Percentiles rank a stretch among this genome's conserved stretches.
These are phyloP conservation scores for Aquanectria penicillioides DNA, from an alignment of 2,329 filamentous ascomycete genomes.

Conservation along the genomic window DNA sequence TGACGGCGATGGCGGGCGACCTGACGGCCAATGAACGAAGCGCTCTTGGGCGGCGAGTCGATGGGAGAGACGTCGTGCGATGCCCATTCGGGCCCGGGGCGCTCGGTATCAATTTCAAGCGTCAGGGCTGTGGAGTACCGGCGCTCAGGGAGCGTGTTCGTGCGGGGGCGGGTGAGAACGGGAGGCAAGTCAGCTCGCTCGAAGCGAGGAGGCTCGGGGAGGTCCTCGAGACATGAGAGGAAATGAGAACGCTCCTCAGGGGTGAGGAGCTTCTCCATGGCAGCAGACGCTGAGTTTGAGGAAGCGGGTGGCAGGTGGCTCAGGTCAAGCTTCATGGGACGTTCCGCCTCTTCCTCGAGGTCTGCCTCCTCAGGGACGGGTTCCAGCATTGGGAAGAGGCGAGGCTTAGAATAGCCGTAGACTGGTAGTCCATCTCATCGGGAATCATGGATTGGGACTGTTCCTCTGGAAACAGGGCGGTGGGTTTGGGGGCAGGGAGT, in stretches of 20 bases:
- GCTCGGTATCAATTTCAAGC: conserved; percentile 34
- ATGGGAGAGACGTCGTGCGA: conserved; percentile 30
- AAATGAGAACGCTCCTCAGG: conserved; percentile 25
- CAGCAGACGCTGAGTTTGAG: conserved; percentile 26
- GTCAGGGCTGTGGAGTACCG: conserved; percentile 40
- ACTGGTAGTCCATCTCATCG: conserved; percentile 13
- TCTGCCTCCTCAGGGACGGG: conserved; percentile 35
- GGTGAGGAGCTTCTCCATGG: conserved; percentile 28
- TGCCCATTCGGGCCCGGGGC: conserved; percentile 25
- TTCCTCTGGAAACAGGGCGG: background rate
- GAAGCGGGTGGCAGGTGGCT: conserved; percentile 10
- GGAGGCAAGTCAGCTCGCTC: conserved; percentile 24
- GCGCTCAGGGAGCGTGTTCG: conserved; percentile 34
- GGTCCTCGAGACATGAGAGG: conserved; percentile 21
- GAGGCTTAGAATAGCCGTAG: conserved; percentile 9
- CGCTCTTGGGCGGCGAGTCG: conserved; percentile 35
- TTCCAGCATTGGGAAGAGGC: conserved; percentile 28
- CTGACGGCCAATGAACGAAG: conserved; percentile 18
- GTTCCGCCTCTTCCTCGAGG: conserved; percentile 23
- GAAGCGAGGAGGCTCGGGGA: conserved; percentile 25
- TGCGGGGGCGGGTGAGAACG: conserved; percentile 30
- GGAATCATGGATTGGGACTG: conserved; percentile 6
- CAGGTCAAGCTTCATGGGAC: background rate
- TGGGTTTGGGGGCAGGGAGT: background rate
- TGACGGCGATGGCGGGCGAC: conserved; percentile 33